A percentile compares a stretch with the other conserved stretches of the same genome.
These are phyloP conservation scores for Annulohypoxylon nitens DNA, from an alignment of 495 filamentous ascomycete species.

Conservation along the genomic window DNA sequence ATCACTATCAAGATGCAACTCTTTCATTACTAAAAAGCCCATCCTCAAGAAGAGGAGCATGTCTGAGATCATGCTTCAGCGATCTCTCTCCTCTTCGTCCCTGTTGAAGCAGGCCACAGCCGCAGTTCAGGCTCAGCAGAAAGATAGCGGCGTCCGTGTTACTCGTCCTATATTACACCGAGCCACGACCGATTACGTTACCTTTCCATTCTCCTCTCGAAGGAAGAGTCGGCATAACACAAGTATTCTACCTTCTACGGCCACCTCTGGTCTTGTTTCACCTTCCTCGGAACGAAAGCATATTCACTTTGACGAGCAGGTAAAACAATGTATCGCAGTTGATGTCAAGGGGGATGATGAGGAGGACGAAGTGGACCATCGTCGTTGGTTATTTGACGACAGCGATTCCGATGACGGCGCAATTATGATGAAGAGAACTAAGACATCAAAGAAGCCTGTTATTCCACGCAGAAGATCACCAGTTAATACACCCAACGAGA, in stretches of 20 bases:
- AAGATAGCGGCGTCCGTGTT: constrained; percentile 59
- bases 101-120: constrained; percentile 94
- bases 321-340: constrained; percentile 95
- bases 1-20: constrained; percentile 80
- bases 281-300: constrained; percentile 79
- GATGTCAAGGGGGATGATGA: constrained; percentile 81
- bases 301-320: constrained; percentile 96
- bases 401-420: constrained; percentile 79
- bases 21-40: constrained; percentile 86
- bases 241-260: constrained; percentile 69
- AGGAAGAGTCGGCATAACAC: constrained; percentile 68
- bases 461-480: constrained; percentile 58
- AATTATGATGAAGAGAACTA: constrained; percentile 84
- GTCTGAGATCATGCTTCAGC: constrained; percentile 94
- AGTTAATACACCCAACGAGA: constrained; percentile 71
- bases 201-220: constrained; percentile 68
- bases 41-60: constrained; percentile 97
- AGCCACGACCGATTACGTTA: constrained; percentile 75
- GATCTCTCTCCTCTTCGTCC: constrained; percentile 89
- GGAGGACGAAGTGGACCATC: constrained; percentile 67
- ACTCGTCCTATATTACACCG: constrained; percentile 63
- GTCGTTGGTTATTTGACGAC: constrained; percentile 63
- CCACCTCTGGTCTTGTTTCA: constrained; percentile 74
- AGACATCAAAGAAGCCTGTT: constrained; percentile 55
- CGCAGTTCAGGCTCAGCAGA: constrained; percentile 90